Base-by-base conservation (phyloP, 2,329 filamentous ascomycete genomes). In the Aspergillus puulaauensis region DNA sequence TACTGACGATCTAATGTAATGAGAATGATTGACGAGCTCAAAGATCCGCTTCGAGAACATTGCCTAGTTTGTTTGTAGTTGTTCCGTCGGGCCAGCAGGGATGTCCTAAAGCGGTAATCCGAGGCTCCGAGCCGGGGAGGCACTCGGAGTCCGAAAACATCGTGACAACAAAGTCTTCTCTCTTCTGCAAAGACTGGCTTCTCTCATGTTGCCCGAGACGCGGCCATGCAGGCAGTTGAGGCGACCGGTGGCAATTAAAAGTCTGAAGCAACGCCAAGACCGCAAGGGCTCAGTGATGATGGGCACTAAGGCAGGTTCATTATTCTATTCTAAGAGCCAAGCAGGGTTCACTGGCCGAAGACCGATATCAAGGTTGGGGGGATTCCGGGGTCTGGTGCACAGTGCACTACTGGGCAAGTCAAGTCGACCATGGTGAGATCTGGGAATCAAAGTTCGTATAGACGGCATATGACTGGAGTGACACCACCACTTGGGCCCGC, bases 31-130 rank as follows among this genome's bases (percentile, higher is more conserved):
- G 19, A 44, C 27, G 27, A 39, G 19, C 31, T 24, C 31, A 12
- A 31, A 27, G 15, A 33, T 48, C 31, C 19, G 14, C 17, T 40
- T 45, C 45, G 27, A 41, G 40, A n/a, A 41, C 27, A 43, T 43
- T 17, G 27, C 27, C 27, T 31, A 31, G 27, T 31, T 48, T 19
- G 17, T 17, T 53, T 24, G 17, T 17, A 39, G 11, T 9, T 37
- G 4, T 11, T n/a, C 27, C 31, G 41, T 17, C 27, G n/a, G 21
- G 47, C 27, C 31, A 31, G 24, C 27, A 27, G 21, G 47, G 47
- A 37, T 45, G 56, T 63, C 61, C 59, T 37, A 51, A 60, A 55
- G 15, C 44, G 61, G 62, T 41, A 63, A 63, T 39, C 54, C 52
- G 53, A 56, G 40, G 40, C 17, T 9, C n/a, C 43, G 14, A 21